Evolutionary conservation across 1,284 basidiomycete genomes (phyloP), one percentile per base, ranked within the genome.

Genomic region (Vanrija sp.): DNA sequence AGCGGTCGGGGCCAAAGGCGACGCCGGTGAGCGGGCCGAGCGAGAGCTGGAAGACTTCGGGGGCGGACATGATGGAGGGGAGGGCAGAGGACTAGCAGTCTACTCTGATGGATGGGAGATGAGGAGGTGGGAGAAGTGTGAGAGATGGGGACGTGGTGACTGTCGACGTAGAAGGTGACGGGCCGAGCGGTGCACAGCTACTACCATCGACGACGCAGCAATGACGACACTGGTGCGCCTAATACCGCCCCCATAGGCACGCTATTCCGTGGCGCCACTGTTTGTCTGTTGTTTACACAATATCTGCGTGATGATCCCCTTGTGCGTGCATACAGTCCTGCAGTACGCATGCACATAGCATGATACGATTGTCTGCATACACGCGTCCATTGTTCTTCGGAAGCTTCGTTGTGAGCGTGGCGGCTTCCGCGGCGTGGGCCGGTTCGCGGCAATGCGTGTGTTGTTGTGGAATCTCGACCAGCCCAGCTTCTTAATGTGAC

Each of bases 1-100:
- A 83, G 65, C 91, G 86, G 76, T 97, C 91, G 18, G 86, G 87
- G 73, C 87, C 95, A 83, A 98, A 98, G 2, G 91, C 83, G 76
- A 97, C 92, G 44, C 88, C 87, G 8, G 91, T 94, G 51, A 98
- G 83, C 18, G 95, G 91, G 4, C 83, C 83, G 67, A 90, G 84
- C 29, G 88, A 83, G 53, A 98, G 83, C 57, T 84, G 84, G 75
- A 85, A 86, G 21, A 90, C 81, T 81, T 92, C 85, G 45, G 88
- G 87, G 45, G 79, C 69, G 55, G 87, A 79, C 90, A 92, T 93
- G 54, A 39, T 84, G 68, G 88, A 86, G 85, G 60, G 38, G 39
- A 57, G 58, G 56, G 56, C 56, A 58, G 56, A 58, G 56, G 56
- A 58, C 56, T 58, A 51, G 85, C 71, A 72, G 70, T 72, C 70